Conservation (phyloP, 495 filamentous ascomycete species). For the Aspergillus affinis region DNA sequence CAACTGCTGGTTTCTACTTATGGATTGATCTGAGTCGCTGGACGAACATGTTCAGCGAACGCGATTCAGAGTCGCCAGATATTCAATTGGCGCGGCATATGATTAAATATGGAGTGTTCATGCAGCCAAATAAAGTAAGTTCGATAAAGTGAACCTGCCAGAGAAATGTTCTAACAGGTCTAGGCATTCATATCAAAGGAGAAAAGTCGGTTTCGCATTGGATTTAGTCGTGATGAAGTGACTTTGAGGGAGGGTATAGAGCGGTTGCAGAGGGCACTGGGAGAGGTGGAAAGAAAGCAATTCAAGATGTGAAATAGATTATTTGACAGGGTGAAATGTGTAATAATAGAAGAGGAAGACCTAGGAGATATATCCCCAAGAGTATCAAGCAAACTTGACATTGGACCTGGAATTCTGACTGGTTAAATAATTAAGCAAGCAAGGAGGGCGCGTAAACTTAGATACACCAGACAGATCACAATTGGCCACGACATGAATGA, state of each 20-base stretch:
- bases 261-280: too few species aligned
- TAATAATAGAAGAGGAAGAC: too few species aligned
- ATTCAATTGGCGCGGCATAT: neutral
- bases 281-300: too few species aligned
- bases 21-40: neutral
- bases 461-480: too few species aligned
- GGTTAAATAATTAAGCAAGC: too few species aligned
- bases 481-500: too few species aligned
- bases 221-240: neutral
- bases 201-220: neutral
- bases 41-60: neutral
- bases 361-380: too few species aligned
- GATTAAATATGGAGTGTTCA: neutral
- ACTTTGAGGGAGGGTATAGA: neutral
- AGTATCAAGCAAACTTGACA: too few species aligned
- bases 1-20: neutral
- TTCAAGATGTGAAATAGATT: too few species aligned
- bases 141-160: neutral
- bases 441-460: too few species aligned
- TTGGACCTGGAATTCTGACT: too few species aligned
- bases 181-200: neutral
- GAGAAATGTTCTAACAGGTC: neutral
- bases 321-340: too few species aligned
- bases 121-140: neutral
- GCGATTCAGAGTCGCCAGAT: neutral